These are phyloP conservation scores for Aureobasidium sp. DNA, from an alignment of 2,329 filamentous ascomycete genomes.

Conservation along the genomic window DNA sequence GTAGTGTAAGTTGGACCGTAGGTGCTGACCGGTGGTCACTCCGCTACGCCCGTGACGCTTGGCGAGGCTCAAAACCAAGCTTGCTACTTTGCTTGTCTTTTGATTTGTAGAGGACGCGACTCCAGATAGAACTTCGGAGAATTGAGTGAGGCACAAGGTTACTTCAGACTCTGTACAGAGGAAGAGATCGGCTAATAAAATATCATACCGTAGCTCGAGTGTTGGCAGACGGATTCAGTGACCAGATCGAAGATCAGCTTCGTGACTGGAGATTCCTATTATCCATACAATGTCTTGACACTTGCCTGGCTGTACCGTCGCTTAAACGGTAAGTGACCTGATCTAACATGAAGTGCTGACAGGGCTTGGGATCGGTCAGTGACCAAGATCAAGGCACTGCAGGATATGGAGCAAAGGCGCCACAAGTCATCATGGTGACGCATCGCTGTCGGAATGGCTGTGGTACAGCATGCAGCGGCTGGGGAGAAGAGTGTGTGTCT, in stretches of 20 bases:
- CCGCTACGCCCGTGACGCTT: neutral
- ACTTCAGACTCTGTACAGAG: neutral
- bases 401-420: neutral
- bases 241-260: neutral
- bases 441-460: neutral
- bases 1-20: neutral
- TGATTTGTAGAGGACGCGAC: neutral
- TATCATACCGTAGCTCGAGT: neutral
- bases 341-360: conserved; percentile 1
- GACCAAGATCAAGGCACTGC: conserved; percentile 3
- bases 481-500: neutral
- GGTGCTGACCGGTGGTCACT: neutral
- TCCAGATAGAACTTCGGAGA: too few relatives aligned
- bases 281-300: neutral
- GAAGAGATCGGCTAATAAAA: neutral
- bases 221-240: neutral
- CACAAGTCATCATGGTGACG: conserved; percentile 10
- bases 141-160: too few relatives aligned
- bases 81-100: neutral
- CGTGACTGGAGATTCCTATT: neutral
- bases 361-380: neutral
- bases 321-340: neutral
- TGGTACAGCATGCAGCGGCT: neutral
- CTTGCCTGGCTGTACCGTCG: neutral
- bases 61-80: neutral